Evolutionary conservation across 2,329 filamentous ascomycete species (phyloP).

Genomic region (Venturia carpophila): DNA sequence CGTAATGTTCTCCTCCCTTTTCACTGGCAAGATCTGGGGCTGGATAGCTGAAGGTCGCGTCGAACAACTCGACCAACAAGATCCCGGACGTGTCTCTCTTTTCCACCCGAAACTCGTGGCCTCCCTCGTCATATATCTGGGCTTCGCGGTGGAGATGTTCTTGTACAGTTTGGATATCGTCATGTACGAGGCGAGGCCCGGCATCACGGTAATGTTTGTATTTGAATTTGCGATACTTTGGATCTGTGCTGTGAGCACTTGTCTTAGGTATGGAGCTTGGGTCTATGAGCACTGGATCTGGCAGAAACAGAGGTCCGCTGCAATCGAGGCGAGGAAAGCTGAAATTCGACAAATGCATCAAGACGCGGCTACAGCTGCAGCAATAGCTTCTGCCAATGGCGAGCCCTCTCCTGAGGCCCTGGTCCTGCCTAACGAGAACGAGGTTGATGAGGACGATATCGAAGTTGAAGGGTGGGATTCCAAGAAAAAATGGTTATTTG

Average conservation of each 20-base stretch:
- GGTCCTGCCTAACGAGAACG: constrained; percentile 55
- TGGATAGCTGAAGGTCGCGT: constrained; percentile 97
- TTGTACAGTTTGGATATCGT: constrained; percentile 75
- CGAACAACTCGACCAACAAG: constrained; percentile 90
- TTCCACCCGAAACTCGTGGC: constrained; percentile 78
- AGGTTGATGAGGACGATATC: constrained; percentile 86
- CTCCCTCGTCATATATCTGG: constrained; percentile 69
- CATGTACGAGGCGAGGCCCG: constrained; percentile 77
- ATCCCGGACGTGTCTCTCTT: constrained; percentile 75
- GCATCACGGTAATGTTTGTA: constrained; percentile 99
- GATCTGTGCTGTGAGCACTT: constrained; percentile 72
- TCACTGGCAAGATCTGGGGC: constrained; percentile 94
- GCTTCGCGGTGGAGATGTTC: constrained; percentile 74
- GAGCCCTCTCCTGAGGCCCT: constrained; percentile 32
- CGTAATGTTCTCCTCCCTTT: constrained; percentile 87
- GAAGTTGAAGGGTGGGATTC: constrained; percentile 95
- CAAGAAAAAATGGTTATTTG: constrained; percentile 88
- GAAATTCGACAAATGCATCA: constrained; percentile 51
- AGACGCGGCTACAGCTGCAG: constrained; percentile 36
- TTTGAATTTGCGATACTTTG: constrained; percentile 91
- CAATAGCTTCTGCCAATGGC: constrained; percentile 31
- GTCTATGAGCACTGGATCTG: constrained; percentile 70
- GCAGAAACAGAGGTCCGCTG: constrained; percentile 62
- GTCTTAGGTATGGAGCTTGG: constrained; percentile 68
- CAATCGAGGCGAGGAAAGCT: constrained; percentile 58